Conservation (phyloP, 192 early-diverging fungal genomes). For the Coemansia sp. region DNA sequence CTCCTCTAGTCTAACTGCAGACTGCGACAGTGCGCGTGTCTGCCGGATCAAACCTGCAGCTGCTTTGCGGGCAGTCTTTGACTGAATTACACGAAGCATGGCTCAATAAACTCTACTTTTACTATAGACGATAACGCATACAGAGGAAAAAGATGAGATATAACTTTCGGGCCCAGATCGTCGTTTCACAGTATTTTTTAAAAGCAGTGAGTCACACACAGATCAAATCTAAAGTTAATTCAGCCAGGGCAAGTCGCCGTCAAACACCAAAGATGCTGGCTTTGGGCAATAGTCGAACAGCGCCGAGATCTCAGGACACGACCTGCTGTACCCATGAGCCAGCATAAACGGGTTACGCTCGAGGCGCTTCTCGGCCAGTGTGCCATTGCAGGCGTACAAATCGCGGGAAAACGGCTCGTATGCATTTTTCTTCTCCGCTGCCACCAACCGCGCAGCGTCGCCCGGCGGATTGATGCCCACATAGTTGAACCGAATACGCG, state of each 20-base stretch:
- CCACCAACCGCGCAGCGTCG: constrained; percentile 12
- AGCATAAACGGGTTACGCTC: constrained; percentile 39
- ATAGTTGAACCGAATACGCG: constrained; percentile 52
- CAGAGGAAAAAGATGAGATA: not conserved
- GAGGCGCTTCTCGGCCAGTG: constrained; percentile 36
- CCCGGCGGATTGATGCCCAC: constrained; percentile 50
- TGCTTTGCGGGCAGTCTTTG: not conserved
- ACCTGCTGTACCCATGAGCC: constrained; percentile 35
- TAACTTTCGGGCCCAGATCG: not conserved
- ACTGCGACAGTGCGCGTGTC: constrained; percentile 8
- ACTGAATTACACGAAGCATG: constrained; percentile 5
- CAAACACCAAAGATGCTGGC: constrained; percentile 34
- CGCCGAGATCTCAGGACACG: constrained; percentile 47
- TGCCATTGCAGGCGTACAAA: constrained; percentile 34
- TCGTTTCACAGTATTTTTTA: too few relatives aligned
- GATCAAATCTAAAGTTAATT: constrained; percentile 11
- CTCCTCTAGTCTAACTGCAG: constrained; percentile 13
- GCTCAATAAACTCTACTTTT: not conserved
- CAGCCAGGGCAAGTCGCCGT: constrained; percentile 46
- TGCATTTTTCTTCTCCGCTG: constrained; percentile 26
- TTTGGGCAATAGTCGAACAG: constrained; percentile 43
- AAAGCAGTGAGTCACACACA: too few relatives aligned
- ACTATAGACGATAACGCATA: too few relatives aligned
- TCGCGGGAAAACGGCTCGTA: constrained; percentile 46
- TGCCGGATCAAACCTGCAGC: not conserved